Percentiles rank a stretch among this genome's conserved stretches.
These are phyloP conservation scores for Pseudoperonospora humuli DNA, from an alignment of 352 stramenopile genomes.

Conservation along the genomic window DNA sequence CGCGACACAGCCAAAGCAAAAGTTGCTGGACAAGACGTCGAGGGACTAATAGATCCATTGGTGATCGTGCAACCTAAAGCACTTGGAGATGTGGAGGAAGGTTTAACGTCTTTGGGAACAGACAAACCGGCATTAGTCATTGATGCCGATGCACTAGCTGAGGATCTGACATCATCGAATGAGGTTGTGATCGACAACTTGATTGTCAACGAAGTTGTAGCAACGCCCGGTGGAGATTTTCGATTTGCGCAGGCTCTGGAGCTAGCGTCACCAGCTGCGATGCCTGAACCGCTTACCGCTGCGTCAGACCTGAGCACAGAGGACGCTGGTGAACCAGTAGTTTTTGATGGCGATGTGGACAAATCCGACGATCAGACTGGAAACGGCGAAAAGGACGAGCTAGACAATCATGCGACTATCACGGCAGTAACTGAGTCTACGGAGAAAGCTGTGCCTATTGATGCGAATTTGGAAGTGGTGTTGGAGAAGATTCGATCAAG, in stretches of 20 bases:
- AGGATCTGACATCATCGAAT: not conserved
- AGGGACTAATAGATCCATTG: constrained; percentile 8
- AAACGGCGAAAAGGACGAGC: constrained; percentile 11
- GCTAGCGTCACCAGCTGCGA: constrained; percentile 25
- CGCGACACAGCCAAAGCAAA: not conserved
- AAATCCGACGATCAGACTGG: constrained; percentile 7
- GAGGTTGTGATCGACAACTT: constrained; percentile 3
- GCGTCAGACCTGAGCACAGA: constrained; percentile 5
- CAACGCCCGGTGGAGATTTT: constrained; percentile 19
- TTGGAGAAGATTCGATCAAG: constrained; percentile 53
- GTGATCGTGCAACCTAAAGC: constrained; percentile 6
- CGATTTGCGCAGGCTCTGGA: constrained; percentile 19
- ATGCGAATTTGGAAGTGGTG: constrained; percentile 57
- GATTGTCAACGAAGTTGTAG: constrained; percentile 10
- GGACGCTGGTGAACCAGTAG: not conserved
- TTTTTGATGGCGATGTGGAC: constrained; percentile 10
- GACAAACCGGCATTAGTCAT: constrained; percentile 5
- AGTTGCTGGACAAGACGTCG: not conserved
- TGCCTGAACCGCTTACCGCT: constrained; percentile 12
- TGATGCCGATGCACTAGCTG: constrained; percentile 3
- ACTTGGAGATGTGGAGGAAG: not conserved
- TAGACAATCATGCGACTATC: constrained; percentile 40
- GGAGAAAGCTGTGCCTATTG: constrained; percentile 27
- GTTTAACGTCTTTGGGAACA: not conserved
- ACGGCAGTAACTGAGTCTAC: constrained; percentile 28